phyloP scores from a whole-genome alignment of 371 early-diverging fungal species.

The Mortierella sp. region DNA sequence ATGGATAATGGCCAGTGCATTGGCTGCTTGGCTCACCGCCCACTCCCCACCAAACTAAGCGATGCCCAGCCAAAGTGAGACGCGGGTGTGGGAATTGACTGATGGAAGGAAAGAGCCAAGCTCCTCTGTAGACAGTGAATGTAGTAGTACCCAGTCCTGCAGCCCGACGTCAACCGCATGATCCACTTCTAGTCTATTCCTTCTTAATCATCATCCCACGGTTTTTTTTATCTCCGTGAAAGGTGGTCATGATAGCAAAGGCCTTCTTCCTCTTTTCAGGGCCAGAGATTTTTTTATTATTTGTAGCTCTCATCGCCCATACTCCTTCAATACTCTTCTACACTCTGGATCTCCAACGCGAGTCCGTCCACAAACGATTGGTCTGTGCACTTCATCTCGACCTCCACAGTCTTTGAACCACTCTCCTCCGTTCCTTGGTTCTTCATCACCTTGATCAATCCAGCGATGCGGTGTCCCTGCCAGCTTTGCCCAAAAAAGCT shows the following conservation, averaged over 20 bases:
- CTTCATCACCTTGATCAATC: conserved; percentile 70
- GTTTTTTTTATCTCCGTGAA: too few species aligned
- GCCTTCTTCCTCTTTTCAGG: too few species aligned
- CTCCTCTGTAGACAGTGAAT: too few species aligned
- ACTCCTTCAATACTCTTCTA: conserved; percentile 9
- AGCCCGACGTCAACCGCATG: too few species aligned
- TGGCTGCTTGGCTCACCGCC: too few species aligned
- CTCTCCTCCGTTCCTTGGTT: conserved; percentile 11
- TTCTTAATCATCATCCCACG: too few species aligned
- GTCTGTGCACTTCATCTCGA: conserved; percentile 78
- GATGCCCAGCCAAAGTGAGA: conserved; percentile 1
- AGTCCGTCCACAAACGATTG: conserved; percentile 67
- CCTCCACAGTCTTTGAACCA: conserved; percentile 57
- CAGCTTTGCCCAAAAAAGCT: conserved; percentile 76
- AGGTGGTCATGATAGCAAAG: too few species aligned
- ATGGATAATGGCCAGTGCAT: too few species aligned
- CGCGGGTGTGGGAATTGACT: background rate
- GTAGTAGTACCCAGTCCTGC: too few species aligned
- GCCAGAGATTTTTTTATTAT: too few species aligned
- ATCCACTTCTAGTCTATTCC: too few species aligned
- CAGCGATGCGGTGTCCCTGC: conserved; percentile 75
- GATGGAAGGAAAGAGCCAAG: background rate
- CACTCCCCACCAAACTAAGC: background rate
- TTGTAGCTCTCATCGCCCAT: background rate
- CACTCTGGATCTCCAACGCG: conserved; percentile 53